Evolutionary conservation across 2,329 filamentous ascomycete species (phyloP), one percentile per base, ranked within the genome.

Genomic region (Seiridium unicorne): DNA sequence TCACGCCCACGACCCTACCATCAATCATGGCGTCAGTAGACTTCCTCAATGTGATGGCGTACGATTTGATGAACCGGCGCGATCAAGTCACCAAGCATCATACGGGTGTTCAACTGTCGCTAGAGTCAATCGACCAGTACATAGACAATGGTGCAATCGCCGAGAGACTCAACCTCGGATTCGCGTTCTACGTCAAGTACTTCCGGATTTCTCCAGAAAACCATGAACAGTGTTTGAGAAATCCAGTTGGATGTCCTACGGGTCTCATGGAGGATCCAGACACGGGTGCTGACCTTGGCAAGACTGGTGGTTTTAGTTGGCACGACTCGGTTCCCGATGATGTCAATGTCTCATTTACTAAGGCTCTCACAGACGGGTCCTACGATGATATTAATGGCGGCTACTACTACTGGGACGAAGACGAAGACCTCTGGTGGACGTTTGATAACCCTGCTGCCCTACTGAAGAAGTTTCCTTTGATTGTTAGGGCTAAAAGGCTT

Each of bases 11-110:
- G 32, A 83, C 84, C 6, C 77, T 86, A 0, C 85, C 85, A 1
- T 74, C 78, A 60, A 89, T 91, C 64, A 84, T 83, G 76, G 69
- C 75, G 10, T 77, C 79, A 1, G 81, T 90, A 18, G 87, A 91
- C 69, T 88, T 86, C 67, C 78, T 91, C 68, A 91, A 91, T 68
- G 54, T 91, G 63, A 91, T 91, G 88, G 81, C 83, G 7, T 91
- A 91, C 70, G 89, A 92, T 68, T 70, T 92, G 53, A 88, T 89
- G 82, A 91, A 90, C 74, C 86, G 89, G 5, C 82, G 89, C 26
- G 84, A 90, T 70, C 82, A 75, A 48, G 70, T 77, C 18, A 90
- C 88, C 1, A 79, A 76, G 13, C 88, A 90, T 68, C 86, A 89
- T 65, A 82, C 80, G 9, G 84, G 84, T 4, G 74, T 89, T 18